Base-by-base conservation (phyloP, 169 alveolate genomes). In the Cryptosporidium viatorum region DNA sequence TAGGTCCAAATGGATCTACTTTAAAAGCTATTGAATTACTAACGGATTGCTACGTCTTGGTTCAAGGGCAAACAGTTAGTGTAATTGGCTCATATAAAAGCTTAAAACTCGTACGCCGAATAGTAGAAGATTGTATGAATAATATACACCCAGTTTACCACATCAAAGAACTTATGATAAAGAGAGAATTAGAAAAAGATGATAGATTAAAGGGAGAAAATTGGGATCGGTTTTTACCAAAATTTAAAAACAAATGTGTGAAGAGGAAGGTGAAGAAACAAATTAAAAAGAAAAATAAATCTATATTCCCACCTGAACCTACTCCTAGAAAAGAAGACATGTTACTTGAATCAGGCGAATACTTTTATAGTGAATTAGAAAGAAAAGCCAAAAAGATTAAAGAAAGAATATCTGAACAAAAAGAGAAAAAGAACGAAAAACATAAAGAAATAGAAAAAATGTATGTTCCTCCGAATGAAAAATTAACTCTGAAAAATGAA, bases 1-100 rank as follows among this genome's bases (percentile, higher is more conserved):
- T 99, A 48, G 99, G 99, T 26, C 99, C 99, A 23, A 98, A 98
- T 87, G 99, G 99, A 41, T 95, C 98, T 86, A 99, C 99, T 3
- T 93, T 99, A 65, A 99, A 99, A 93, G 98, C 94, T 37, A 89
- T 99, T 51, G 99, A 99, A 94, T 93, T 99, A 45, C 94, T 99
- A 60, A 98, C 99, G n/a, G 95, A 97, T 55, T 99, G 99, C 94
- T 99, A 98, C 91, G 96, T 99, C 29, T 95, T 98, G 70, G 99
- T 98, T 0, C 98, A 98, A 87, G 99, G 99, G 0, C 97, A 97
- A 85, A 98, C 99, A n/a, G 99, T 98, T 9, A 93, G 98, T 65
- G 97, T 97, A 18, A 97, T 98, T 95, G 99, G 99, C 12, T 91
- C 97, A 74, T 96, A 95, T 87, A 97, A 97, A 87, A 97, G 98